A percentile compares a stretch with the other conserved stretches of the same genome.
Conservation (phyloP, 352 stramenopile genomes). For the Globisporangium nodosum region DNA sequence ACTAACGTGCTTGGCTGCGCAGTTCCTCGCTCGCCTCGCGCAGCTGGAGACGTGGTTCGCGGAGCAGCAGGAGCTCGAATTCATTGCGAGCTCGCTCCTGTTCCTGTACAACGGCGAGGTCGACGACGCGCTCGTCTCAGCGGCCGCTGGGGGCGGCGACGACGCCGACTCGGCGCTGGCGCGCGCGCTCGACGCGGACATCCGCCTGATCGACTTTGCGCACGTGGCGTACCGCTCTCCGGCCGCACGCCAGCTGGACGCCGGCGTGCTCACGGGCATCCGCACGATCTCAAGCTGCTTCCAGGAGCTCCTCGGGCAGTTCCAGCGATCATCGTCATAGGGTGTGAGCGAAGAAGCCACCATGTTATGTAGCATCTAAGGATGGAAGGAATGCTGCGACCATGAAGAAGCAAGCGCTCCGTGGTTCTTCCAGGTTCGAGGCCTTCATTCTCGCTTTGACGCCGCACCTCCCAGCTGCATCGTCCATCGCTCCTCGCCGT, state of each 20-base stretch:
- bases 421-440: too few species aligned
- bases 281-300: constrained; percentile 49
- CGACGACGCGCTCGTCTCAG: neutral
- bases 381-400: too few species aligned
- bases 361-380: neutral
- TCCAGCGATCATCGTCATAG: neutral
- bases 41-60: constrained; percentile 71
- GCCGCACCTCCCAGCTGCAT: too few species aligned
- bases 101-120: constrained; percentile 89
- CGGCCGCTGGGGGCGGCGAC: constrained; percentile 9
- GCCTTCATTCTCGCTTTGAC: too few species aligned
- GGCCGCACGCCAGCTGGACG: constrained; percentile 26
- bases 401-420: too few species aligned
- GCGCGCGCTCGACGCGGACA: constrained; percentile 27
- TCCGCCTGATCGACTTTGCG: constrained; percentile 85
- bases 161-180: constrained; percentile 7
- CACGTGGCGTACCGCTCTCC: constrained; percentile 32
- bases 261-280: constrained; percentile 55
- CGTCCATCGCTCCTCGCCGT: neutral
- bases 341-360: neutral
- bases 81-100: constrained; percentile 94
- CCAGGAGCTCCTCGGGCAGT: constrained; percentile 26
- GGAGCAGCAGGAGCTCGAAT: constrained; percentile 73
- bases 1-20: neutral
- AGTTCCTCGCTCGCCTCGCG: constrained; percentile 70